Conservation (phyloP, 108 stramenopile species). For the Pelagomonas calceolata region DNA sequence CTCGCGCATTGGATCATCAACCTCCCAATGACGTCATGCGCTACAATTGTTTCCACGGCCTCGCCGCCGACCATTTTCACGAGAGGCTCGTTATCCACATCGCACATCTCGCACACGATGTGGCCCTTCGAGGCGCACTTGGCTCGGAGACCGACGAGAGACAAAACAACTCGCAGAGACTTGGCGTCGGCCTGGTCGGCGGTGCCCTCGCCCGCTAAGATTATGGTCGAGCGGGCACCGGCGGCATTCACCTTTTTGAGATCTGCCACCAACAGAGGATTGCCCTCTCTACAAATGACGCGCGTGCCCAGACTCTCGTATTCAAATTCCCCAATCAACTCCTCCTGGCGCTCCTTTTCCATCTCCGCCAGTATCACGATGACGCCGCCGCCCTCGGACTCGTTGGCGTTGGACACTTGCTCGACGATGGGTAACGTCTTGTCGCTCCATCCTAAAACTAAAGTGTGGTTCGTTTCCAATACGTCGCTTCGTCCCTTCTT, state of each 20-base stretch:
- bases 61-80: conserved; percentile 31
- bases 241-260: conserved; percentile 25
- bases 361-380: conserved; percentile 32
- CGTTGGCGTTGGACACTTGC: conserved; percentile 37
- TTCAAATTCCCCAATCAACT: conserved; percentile 15
- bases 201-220: conserved; percentile 24
- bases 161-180: conserved; percentile 36
- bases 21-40: conserved; percentile 44
- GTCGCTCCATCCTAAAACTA: conserved; percentile 38
- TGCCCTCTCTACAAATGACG: conserved; percentile 36
- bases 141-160: conserved; percentile 21
- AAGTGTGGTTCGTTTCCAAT: conserved; percentile 32
- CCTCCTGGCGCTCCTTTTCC: conserved; percentile 27
- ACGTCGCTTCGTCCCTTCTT: conserved; percentile 35
- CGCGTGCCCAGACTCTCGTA: conserved; percentile 22
- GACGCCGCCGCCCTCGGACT: conserved; percentile 38
- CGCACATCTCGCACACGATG: conserved; percentile 38
- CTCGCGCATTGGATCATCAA: conserved; percentile 46
- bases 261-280: conserved; percentile 31
- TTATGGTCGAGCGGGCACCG: conserved; percentile 29
- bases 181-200: conserved; percentile 39
- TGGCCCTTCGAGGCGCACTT: conserved; percentile 7
- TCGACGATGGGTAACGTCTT: conserved; percentile 34
- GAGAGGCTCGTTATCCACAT: conserved; percentile 35
- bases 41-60: conserved; percentile 37